Conservation (phyloP, 2,329 filamentous ascomycete genomes). For the Calonectria naviculata region DNA sequence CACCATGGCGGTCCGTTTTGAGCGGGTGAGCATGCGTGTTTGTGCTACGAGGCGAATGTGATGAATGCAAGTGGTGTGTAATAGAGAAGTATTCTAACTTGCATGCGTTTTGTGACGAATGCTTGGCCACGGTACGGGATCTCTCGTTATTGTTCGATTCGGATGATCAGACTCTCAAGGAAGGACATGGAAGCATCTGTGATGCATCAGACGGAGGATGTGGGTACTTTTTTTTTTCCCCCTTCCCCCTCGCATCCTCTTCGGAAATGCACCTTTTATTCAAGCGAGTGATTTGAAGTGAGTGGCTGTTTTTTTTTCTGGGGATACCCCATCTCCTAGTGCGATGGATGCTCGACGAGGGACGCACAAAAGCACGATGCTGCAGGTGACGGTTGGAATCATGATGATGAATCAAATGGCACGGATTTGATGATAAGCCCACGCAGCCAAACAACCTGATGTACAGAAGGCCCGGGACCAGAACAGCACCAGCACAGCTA, state of each 20-base stretch:
- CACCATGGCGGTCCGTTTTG: neutral
- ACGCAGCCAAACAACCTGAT: neutral
- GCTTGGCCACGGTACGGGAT: neutral
- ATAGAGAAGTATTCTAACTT: neutral
- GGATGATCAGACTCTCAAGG: slow-evolving; percentile 3
- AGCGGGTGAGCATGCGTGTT: neutral
- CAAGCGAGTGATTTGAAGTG: neutral
- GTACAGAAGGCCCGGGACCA: neutral
- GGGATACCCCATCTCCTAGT: neutral
- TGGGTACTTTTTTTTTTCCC: neutral
- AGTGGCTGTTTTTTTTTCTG: neutral
- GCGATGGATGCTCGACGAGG: neutral
- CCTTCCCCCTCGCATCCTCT: neutral
- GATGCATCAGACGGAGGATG: slow-evolving; percentile 8
- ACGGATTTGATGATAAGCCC: slow-evolving; percentile 1
- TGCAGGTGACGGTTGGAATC: slow-evolving; percentile 7
- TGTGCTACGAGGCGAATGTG: neutral
- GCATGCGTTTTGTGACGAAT: neutral
- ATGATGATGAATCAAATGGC: slow-evolving; percentile 3
- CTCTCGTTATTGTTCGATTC: neutral
- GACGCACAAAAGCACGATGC: neutral
- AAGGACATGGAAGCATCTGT: slow-evolving; percentile 11
- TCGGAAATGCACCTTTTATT: neutral
- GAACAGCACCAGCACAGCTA: neutral
- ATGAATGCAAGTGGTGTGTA: neutral